Conservation (phyloP, 495 filamentous ascomycete species). For the Talaromyces trachyspermus region DNA sequence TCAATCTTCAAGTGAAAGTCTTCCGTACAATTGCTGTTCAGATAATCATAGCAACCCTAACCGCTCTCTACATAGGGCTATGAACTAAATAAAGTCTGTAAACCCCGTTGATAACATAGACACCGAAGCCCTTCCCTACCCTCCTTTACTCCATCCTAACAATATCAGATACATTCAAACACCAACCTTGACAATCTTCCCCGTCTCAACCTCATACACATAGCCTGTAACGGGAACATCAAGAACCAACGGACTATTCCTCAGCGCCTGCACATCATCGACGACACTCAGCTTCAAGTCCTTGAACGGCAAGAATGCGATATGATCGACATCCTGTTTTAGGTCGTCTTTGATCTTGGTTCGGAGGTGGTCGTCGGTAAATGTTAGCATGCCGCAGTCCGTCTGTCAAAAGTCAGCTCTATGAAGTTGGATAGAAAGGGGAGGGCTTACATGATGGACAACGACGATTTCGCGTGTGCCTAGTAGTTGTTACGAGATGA, state of each 20-base stretch:
- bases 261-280: conserved; percentile 61
- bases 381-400: conserved; percentile 78
- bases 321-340: conserved; percentile 37
- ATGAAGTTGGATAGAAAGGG: neutral
- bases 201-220: conserved; percentile 75
- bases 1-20: no score
- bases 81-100: no score
- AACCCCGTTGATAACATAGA: no score
- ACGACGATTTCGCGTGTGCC: conserved; percentile 71
- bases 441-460: conserved; percentile 56
- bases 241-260: conserved; percentile 49
- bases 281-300: conserved; percentile 57
- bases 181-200: conserved; percentile 54
- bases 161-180: conserved; percentile 14
- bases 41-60: no score
- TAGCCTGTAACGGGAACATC: conserved; percentile 61
- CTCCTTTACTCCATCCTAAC: no score
- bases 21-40: no score
- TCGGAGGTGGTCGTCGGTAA: conserved; percentile 58
- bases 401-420: conserved; percentile 17
- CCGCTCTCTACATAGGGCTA: no score
- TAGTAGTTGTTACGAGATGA: conserved; percentile 76
- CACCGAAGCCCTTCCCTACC: no score
- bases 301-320: conserved; percentile 56
- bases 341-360: conserved; percentile 51